Evolutionary conservation across 2,329 filamentous ascomycete species (phyloP), one percentile per base, ranked within the genome.

Genomic region (Ascocoryne sarcoides): DNA sequence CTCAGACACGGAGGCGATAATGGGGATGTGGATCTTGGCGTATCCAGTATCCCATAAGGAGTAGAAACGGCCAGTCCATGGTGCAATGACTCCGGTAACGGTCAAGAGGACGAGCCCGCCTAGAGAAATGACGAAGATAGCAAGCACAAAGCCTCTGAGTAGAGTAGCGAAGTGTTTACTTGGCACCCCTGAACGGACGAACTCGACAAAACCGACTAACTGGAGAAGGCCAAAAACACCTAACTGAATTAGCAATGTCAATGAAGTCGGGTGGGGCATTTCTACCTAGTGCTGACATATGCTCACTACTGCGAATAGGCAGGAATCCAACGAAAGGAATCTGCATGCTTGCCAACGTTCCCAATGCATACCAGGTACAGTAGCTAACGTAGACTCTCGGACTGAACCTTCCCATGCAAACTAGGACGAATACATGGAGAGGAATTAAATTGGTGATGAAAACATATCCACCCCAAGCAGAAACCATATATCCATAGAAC

Each of bases 401-500:
- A 70, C 89, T 96, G 66, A 93, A 98, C 45, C 92, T 74, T 37
- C 93, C 93, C 90, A 98, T 98, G 67, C 84, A 86, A 58, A 98
- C 82, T 52, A 98, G 73, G 34, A 95, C 87, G 55, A 98, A 89
- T 5, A 86, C 81, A 65, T 98, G 92, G 52, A 98, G 76, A 28
- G 92, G 92, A 44, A 98, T 79, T 65, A 98, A 69, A 63, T 94
- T 95, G 46, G 93, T 98, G 60, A 98, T 98, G 76, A 98, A 98
- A 58, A 95, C 92, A 64, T 98, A 98, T 60, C 92, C 92, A 73
- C 92, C 92, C 92, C 92, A 98, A 14, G 93, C 94, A 36, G 90
- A 92, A 50, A 98, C 92, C 92, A 98, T 98, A 78, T 98, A 98
- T 59, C 92, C 92, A 66, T 98, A 98, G 68, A 93, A 96, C 40